Evolutionary conservation across 2,329 filamentous ascomycete genomes (phyloP).

Genomic region (Rutstroemia sp.): DNA sequence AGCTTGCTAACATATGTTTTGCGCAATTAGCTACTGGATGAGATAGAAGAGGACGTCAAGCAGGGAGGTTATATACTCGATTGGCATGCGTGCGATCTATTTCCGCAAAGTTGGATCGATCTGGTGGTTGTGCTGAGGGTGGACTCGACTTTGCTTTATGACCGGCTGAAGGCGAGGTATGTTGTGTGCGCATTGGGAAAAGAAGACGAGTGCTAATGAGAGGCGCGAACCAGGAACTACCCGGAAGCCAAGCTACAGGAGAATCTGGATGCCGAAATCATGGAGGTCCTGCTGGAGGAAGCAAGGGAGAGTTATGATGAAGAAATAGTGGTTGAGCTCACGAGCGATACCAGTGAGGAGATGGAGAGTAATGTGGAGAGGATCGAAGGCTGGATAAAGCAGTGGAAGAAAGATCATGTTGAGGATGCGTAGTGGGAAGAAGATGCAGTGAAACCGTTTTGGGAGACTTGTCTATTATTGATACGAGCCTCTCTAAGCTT

Average conservation of each 20-base stretch:
- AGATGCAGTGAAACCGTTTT: not conserved
- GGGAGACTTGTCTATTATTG: not conserved
- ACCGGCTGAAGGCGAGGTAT: slow-evolving; percentile 69
- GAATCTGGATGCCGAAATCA: slow-evolving; percentile 95
- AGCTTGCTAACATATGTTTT: not conserved
- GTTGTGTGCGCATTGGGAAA: not conserved
- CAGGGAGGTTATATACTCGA: slow-evolving; percentile 84
- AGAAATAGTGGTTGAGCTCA: slow-evolving; percentile 82
- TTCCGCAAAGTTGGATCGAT: slow-evolving; percentile 90
- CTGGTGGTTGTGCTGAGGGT: slow-evolving; percentile 86
- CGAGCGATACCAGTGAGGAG: slow-evolving; percentile 73
- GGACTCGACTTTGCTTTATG: slow-evolving; percentile 73
- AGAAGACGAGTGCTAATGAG: not conserved
- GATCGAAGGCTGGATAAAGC: slow-evolving; percentile 71
- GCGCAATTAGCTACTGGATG: slow-evolving; percentile 65
- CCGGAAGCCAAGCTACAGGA: slow-evolving; percentile 84
- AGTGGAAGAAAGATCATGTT: slow-evolving; percentile 68
- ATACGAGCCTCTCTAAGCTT: slow-evolving; percentile 11
- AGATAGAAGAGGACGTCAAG: slow-evolving; percentile 74
- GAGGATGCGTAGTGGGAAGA: slow-evolving; percentile 12
- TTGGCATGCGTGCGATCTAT: slow-evolving; percentile 96
- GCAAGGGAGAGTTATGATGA: slow-evolving; percentile 79
- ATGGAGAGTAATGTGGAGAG: slow-evolving; percentile 84
- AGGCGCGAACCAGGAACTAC: slow-evolving; percentile 54
- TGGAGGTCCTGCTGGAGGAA: slow-evolving; percentile 89